Evolutionary conservation across 441 rosid species (phyloP), one percentile per base, ranked within the genome.

Genomic region (Adansonia rubrostipa): DNA sequence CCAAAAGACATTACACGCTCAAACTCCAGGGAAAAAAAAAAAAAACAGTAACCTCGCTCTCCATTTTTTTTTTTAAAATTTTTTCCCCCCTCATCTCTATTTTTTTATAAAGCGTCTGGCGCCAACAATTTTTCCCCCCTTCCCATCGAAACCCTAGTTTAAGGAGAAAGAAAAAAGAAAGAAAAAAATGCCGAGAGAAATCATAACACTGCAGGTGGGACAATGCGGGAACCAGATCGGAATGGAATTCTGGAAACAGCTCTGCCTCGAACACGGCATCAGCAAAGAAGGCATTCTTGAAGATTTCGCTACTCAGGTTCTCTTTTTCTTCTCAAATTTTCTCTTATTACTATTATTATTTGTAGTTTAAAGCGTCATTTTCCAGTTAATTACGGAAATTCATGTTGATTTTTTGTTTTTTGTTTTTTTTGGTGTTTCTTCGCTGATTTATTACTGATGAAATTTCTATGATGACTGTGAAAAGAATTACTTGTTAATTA

Each of bases 211-310:
- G 78, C 98, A 96, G 76, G 99, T 96, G 20, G 99, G 98, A 75
- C 99, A 96, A 90, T 94, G 99, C 80, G 99, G 99, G 91, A 96
- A 96, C 88, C 99, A 94, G 94, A 89, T 96, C 91, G 99, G 99
- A 10, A 94, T 96, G 99, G 98, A 96, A 89, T 94, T 96, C 86
- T 93, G 99, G 99, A 96, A 96, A 88, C 98, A 96, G 92, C 98
- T 93, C 50, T 96, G 99, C 83, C 94, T 94, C 80, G 99, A 96
- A 88, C 99, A 94, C 82, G 99, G 99, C 57, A 94, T 96, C 86
- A 96, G 91, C 82, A 93, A 90, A 76, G 98, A 94, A 13, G 99
- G 98, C 85, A 96, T 94, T 81, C 98, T 96, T 75, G 98, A 96
- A 77, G 99, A 96, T 80, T 96, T 96, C 83, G 98, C 99, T 70